These are phyloP conservation scores for Pseudocercospora eumusae DNA, from an alignment of 2,329 filamentous ascomycete species.

Conservation along the genomic window DNA sequence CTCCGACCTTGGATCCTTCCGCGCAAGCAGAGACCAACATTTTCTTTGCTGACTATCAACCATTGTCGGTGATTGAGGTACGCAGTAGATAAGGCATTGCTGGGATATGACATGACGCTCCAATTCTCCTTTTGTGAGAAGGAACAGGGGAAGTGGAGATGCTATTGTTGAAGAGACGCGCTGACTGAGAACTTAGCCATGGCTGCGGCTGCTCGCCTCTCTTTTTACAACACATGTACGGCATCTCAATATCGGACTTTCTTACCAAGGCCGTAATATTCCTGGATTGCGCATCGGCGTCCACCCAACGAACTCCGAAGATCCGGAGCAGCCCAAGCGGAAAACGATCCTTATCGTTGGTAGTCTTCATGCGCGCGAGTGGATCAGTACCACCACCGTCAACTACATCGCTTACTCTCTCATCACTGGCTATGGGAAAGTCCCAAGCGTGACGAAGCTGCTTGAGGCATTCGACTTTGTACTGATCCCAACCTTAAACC, in stretches of 20 bases:
- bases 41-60: slow-evolving; percentile 93
- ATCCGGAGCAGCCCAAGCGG: slow-evolving; percentile 53
- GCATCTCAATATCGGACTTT: slow-evolving; percentile 75
- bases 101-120: too few species aligned
- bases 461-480: slow-evolving; percentile 84
- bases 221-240: slow-evolving; percentile 83
- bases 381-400: slow-evolving; percentile 90
- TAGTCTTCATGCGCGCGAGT: slow-evolving; percentile 90
- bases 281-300: slow-evolving; percentile 75
- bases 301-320: slow-evolving; percentile 52
- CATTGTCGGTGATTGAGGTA: slow-evolving; percentile 69
- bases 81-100: background rate
- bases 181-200: slow-evolving; percentile 53
- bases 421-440: slow-evolving; percentile 78
- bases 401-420: slow-evolving; percentile 88
- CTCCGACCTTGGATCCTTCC: slow-evolving; percentile 32
- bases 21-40: slow-evolving; percentile 56
- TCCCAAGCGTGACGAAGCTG: slow-evolving; percentile 68
- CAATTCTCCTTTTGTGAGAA: background rate
- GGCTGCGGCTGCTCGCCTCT: slow-evolving; percentile 86
- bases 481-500: slow-evolving; percentile 85
- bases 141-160: slow-evolving; percentile 1
- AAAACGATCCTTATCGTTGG: slow-evolving; percentile 81
- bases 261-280: slow-evolving; percentile 85
- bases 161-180: background rate